A percentile compares a stretch with the other conserved stretches of the same genome.
Evolutionary conservation across 2,329 filamentous ascomycete species (phyloP).

Genomic region (Sporothrix globosa): DNA sequence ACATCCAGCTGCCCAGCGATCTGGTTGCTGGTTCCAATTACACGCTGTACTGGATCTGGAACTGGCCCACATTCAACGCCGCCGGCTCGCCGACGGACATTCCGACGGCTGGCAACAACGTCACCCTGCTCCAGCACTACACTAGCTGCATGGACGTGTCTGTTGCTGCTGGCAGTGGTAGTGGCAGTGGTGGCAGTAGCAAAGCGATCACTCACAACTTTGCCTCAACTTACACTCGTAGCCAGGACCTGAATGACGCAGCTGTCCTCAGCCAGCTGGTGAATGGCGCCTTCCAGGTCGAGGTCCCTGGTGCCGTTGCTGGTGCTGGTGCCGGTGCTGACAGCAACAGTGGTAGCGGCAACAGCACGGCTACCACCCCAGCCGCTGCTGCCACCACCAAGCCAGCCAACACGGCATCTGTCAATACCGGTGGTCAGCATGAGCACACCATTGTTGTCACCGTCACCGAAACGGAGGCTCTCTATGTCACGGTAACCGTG

Average conservation of each 20-base stretch:
- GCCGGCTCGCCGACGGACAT: constrained; percentile 41
- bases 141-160: constrained; percentile 50
- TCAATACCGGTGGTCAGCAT: too few species aligned
- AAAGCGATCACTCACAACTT: constrained; percentile 31
- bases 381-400: constrained; percentile 36
- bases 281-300: constrained; percentile 50
- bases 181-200: background rate
- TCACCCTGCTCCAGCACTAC: constrained; percentile 47
- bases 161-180: constrained; percentile 28
- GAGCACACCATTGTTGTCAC: constrained; percentile 41
- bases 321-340: background rate
- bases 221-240: constrained; percentile 42
- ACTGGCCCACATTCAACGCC: constrained; percentile 71
- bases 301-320: constrained; percentile 39
- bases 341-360: constrained; percentile 30
- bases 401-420: too few species aligned
- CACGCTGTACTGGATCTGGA: constrained; percentile 96
- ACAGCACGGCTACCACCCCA: constrained; percentile 31
- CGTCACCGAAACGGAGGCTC: constrained; percentile 44
- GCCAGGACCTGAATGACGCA: constrained; percentile 49
- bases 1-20: constrained; percentile 73
- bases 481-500: constrained; percentile 33
- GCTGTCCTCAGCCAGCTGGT: constrained; percentile 53
- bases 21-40: constrained; percentile 66
- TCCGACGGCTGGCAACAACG: constrained; percentile 43